Evolutionary conservation across 176 grass and related monocot genomes (phyloP).

Genomic region (Sorghum bicolor): Sorghum_bicolor_NCBIv3 NC_012874.2:70405001-70405500

Average conservation of each 20-base stretch:
- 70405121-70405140: too few species aligned
- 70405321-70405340: slow-evolving; percentile 50
- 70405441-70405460: neutral
- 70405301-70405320: slow-evolving; percentile 47
- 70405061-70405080: slow-evolving; percentile 11
- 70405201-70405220: slow-evolving; percentile 59
- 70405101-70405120: neutral
- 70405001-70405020: slow-evolving; percentile 42
- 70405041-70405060: slow-evolving; percentile 48
- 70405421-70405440: neutral
- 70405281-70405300: slow-evolving; percentile 75
- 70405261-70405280: slow-evolving; percentile 56
- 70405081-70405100: neutral
- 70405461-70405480: neutral
- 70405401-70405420: neutral
- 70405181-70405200: slow-evolving; percentile 44
- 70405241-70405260: slow-evolving; percentile 66
- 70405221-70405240: slow-evolving; percentile 71
- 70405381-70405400: too few species aligned
- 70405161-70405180: slow-evolving; percentile 38
- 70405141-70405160: too few species aligned
- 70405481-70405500: slow-evolving; percentile 47
- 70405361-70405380: too few species aligned
- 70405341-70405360: too few species aligned
- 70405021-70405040: slow-evolving; percentile 64